A percentile compares a stretch with the other conserved stretches of the same genome.
Evolutionary conservation across 1,139 yeast species (phyloP).

Genomic region (Yamadazyma epiphylla): DNA sequence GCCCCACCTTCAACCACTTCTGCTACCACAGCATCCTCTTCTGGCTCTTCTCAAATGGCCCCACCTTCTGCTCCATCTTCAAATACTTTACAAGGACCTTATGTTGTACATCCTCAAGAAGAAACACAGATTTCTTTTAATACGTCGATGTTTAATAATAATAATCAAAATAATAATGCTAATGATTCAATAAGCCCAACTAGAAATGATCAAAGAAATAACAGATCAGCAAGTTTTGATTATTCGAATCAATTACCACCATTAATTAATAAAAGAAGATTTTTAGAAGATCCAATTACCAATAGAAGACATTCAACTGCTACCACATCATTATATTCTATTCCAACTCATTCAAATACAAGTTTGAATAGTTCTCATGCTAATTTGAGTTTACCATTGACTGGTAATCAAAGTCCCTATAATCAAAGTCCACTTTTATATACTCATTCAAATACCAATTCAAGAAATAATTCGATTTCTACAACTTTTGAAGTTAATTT

Average conservation of each 20-base stretch:
- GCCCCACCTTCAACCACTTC: too few species aligned
- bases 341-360: slow-evolving; percentile 16
- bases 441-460: slow-evolving; percentile 19
- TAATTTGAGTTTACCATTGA: slow-evolving; percentile 7
- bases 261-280: slow-evolving; percentile 23
- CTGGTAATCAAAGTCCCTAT: slow-evolving; percentile 11
- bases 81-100: neutral
- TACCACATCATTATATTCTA: slow-evolving; percentile 14
- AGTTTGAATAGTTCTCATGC: slow-evolving; percentile 14
- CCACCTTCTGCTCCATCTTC: neutral
- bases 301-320: slow-evolving; percentile 28
- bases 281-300: slow-evolving; percentile 22
- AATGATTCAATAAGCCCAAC: slow-evolving; percentile 9
- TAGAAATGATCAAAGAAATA: slow-evolving; percentile 3
- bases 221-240: slow-evolving; percentile 35
- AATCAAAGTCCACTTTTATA: slow-evolving; percentile 24
- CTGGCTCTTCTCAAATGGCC: neutral
- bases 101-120: slow-evolving; percentile 1
- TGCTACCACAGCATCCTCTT: neutral
- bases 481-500: slow-evolving; percentile 28
- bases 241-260: slow-evolving; percentile 20
- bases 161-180: slow-evolving; percentile 4
- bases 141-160: slow-evolving; percentile 35
- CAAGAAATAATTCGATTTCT: slow-evolving; percentile 36
- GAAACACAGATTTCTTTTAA: slow-evolving; percentile 28